A percentile compares a stretch with the other conserved stretches of the same genome.
These are phyloP conservation scores for Fraxinus sp. DNA, from an alignment of 305 asterid genomes.

Conservation along the genomic window DNA sequence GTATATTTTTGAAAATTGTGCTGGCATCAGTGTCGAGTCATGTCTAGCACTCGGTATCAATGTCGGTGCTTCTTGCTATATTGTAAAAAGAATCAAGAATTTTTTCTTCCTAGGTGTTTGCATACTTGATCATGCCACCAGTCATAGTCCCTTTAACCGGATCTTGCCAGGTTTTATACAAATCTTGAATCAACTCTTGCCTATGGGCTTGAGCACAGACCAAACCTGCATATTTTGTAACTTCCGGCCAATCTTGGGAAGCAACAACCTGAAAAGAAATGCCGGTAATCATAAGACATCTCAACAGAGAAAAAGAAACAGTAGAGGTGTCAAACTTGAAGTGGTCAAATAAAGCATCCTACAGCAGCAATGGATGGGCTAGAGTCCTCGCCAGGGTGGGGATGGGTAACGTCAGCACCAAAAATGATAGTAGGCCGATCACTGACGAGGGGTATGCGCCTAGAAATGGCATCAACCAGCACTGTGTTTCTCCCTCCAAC, in stretches of 20 bases:
- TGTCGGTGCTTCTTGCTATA: neutral
- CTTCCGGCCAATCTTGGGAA: conserved; percentile 98
- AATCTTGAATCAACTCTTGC: conserved; percentile 89
- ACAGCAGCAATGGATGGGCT: conserved; percentile 99
- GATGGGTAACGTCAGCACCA: conserved; percentile 99
- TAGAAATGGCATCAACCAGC: conserved; percentile 75
- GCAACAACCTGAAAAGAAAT: conserved; percentile 77
- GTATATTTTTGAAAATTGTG: neutral
- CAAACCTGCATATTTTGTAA: conserved; percentile 89
- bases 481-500: conserved; percentile 97
- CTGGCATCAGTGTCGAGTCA: neutral
- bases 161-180: conserved; percentile 87
- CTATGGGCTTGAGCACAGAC: conserved; percentile 96
- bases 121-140: conserved; percentile 96
- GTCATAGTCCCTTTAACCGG: conserved; percentile 74
- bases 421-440: conserved; percentile 93
- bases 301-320: neutral
- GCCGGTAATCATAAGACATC: conserved; percentile 3
- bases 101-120: neutral
- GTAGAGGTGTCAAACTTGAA: neutral
- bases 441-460: conserved; percentile 90
- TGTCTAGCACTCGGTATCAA: neutral
- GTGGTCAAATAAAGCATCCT: conserved; percentile 20
- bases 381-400: conserved; percentile 97
- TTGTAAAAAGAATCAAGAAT: neutral